These are phyloP conservation scores for Phalaenopsis aphrodite DNA, from an alignment of 106 monocot species.

Conservation along the genomic window DNA sequence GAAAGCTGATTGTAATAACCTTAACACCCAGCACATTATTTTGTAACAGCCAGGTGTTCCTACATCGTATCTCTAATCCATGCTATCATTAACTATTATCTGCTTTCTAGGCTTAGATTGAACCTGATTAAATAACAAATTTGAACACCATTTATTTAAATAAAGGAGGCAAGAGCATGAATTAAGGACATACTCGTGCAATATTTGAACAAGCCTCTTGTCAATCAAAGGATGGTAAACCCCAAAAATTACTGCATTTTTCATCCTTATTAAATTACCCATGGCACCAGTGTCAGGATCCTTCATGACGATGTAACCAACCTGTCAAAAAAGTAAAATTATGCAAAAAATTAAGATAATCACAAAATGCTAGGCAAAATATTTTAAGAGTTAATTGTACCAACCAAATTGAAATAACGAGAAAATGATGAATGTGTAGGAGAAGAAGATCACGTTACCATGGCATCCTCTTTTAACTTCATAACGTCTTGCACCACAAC, in stretches of 20 bases:
- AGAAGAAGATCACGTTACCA: conserved; percentile 12
- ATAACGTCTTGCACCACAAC: conserved; percentile 22
- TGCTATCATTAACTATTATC: too few relatives aligned
- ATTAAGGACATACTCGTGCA: conserved; percentile 48
- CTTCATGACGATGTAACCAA: conserved; percentile 86
- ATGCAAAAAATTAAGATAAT: neutral
- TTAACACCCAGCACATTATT: too few relatives aligned
- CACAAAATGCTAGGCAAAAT: neutral
- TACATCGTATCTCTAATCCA: too few relatives aligned
- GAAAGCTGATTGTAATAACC: too few relatives aligned
- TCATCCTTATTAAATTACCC: conserved; percentile 62
- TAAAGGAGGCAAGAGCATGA: neutral
- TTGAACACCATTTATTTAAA: neutral
- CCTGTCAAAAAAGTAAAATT: conserved; percentile 23
- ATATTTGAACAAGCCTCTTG: conserved; percentile 42
- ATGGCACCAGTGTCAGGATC: conserved; percentile 48
- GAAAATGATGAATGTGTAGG: conserved; percentile 1
- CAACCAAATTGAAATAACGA: neutral
- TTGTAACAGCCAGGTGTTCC: too few relatives aligned
- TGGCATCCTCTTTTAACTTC: conserved; percentile 18
- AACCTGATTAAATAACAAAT: neutral
- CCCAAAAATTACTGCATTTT: conserved; percentile 58
- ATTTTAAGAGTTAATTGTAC: neutral
- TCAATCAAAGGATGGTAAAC: conserved; percentile 73
- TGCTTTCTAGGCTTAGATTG: neutral